Evolutionary conservation across 2,329 filamentous ascomycete genomes (phyloP).

Genomic region (Aspergillus sp.): DNA sequence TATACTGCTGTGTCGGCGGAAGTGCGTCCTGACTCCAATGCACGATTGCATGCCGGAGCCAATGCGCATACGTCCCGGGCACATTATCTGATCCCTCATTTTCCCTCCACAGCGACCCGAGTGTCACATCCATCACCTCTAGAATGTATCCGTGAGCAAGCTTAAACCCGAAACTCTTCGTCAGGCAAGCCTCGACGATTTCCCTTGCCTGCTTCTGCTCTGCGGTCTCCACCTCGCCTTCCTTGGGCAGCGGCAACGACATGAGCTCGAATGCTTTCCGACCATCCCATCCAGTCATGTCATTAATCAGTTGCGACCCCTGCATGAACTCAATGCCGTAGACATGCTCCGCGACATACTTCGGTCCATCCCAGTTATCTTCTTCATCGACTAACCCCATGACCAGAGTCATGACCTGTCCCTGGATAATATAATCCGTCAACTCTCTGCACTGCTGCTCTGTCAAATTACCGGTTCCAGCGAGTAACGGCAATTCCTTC

Average conservation of each 20-base stretch:
- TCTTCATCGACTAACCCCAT: slow-evolving; percentile 10
- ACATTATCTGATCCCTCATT: slow-evolving; percentile 5
- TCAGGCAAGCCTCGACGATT: slow-evolving; percentile 4
- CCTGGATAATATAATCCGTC: slow-evolving; percentile 11
- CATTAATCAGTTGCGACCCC: slow-evolving; percentile 7
- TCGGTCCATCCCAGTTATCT: slow-evolving; percentile 3
- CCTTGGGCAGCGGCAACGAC: not conserved
- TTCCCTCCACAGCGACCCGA: slow-evolving; percentile 4
- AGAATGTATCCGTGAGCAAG: slow-evolving; percentile 7
- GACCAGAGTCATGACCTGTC: slow-evolving; percentile 1
- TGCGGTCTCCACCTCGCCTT: slow-evolving; percentile 2
- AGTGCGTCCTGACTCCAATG: slow-evolving; percentile 7
- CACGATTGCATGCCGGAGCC: slow-evolving; percentile 2
- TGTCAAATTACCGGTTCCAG: not conserved
- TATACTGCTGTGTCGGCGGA: not conserved
- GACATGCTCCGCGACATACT: slow-evolving; percentile 1
- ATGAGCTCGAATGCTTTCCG: slow-evolving; percentile 10
- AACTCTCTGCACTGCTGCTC: not conserved
- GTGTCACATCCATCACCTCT: not conserved
- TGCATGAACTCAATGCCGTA: slow-evolving; percentile 9
- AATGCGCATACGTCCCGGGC: slow-evolving; percentile 4
- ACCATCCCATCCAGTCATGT: slow-evolving; percentile 4
- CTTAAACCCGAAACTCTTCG: slow-evolving; percentile 8
- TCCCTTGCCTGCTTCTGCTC: slow-evolving; percentile 5
- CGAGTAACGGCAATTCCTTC: not conserved